Conservation (phyloP, 305 asterid species). For the Solanum hybrid region DNA sequence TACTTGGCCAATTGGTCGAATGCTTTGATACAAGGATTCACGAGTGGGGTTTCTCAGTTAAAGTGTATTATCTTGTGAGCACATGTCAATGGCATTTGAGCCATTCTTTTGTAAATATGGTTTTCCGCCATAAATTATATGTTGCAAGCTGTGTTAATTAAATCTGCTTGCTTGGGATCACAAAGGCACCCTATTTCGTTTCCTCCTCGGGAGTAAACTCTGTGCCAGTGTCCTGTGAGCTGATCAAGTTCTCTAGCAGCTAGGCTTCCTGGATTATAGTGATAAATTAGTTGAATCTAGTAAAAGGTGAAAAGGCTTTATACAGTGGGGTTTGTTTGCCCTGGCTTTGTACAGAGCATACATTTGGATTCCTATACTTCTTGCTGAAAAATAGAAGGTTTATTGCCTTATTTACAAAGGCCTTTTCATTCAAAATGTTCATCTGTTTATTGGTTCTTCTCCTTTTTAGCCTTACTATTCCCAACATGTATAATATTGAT, state of each 20-base stretch:
- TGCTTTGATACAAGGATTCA: background rate
- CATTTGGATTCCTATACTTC: slow-evolving; percentile 6
- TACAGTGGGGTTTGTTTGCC: slow-evolving; percentile 11
- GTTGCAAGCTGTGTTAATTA: background rate
- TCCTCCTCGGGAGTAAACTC: background rate
- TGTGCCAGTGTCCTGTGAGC: background rate
- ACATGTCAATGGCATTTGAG: slow-evolving; percentile 11
- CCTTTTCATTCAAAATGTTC: background rate
- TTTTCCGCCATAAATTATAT: background rate
- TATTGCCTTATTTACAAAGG: background rate
- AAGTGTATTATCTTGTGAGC: slow-evolving; percentile 14
- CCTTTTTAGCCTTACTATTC: background rate
- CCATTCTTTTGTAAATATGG: slow-evolving; percentile 37
- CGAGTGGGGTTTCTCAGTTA: background rate
- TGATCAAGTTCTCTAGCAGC: background rate
- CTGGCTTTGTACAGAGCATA: slow-evolving; percentile 19
- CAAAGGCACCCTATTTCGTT: background rate
- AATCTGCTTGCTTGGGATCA: background rate
- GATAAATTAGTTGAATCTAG: background rate
- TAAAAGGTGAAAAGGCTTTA: background rate
- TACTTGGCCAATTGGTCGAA: background rate
- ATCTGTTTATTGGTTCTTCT: background rate
- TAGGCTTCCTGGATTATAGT: background rate
- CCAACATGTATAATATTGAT: background rate
- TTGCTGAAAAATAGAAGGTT: background rate